These are phyloP conservation scores for Polytrichum commune DNA, from an alignment of 225 moss, liverwort and hornwort species.

Conservation along the genomic window DNA sequence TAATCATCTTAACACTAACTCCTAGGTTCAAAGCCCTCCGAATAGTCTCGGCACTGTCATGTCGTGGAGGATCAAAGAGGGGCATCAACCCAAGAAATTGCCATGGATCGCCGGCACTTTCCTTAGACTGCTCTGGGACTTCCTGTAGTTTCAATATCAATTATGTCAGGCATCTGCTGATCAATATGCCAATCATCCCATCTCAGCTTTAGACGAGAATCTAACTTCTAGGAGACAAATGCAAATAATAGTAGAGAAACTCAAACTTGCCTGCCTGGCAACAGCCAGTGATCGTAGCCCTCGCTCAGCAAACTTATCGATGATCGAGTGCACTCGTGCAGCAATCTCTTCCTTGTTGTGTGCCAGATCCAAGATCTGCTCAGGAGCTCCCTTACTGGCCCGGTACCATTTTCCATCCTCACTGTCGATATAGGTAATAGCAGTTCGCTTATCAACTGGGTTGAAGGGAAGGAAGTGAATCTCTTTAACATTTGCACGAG, in stretches of 20 bases:
- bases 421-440: slow-evolving; percentile 59
- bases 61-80: slow-evolving; percentile 75
- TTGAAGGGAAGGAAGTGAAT: slow-evolving; percentile 62
- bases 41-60: slow-evolving; percentile 81
- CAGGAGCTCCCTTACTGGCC: slow-evolving; percentile 73
- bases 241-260: not conserved
- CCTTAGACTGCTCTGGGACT: slow-evolving; percentile 59
- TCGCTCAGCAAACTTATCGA: slow-evolving; percentile 67
- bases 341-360: slow-evolving; percentile 45
- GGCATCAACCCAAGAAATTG: slow-evolving; percentile 59
- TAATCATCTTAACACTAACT: slow-evolving; percentile 83
- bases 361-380: slow-evolving; percentile 59
- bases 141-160: slow-evolving; percentile 25
- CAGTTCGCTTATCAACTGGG: slow-evolving; percentile 75
- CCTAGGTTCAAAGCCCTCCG: slow-evolving; percentile 67
- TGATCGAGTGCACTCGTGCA: slow-evolving; percentile 50
- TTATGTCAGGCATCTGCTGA: no score
- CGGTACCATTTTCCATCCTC: slow-evolving; percentile 60
- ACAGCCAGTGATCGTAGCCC: slow-evolving; percentile 70
- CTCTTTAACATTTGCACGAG: slow-evolving; percentile 58
- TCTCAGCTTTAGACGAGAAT: no score
- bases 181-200: no score
- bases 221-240: no score
- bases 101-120: slow-evolving; percentile 54
- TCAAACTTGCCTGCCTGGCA: slow-evolving; percentile 46